A percentile compares a stretch with the other conserved stretches of the same genome.
These are phyloP conservation scores for Geotrichum europaeum DNA, from an alignment of 1,139 yeast genomes.

Conservation along the genomic window DNA sequence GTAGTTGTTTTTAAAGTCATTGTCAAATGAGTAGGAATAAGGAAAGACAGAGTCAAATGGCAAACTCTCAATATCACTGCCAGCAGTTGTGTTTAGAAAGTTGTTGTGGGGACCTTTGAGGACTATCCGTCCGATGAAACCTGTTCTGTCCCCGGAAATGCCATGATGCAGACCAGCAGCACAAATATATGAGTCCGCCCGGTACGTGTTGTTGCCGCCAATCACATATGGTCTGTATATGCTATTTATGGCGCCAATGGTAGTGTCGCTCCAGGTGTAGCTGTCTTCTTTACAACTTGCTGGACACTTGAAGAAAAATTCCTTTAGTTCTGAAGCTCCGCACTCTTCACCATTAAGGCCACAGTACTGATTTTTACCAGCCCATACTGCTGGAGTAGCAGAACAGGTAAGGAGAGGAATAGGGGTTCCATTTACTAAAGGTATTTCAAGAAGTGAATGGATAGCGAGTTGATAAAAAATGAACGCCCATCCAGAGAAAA, in stretches of 20 bases:
- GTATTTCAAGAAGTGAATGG: slow-evolving; percentile 27
- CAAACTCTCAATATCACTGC: slow-evolving; percentile 45
- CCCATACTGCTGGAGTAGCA: slow-evolving; percentile 49
- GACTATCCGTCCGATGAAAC: slow-evolving; percentile 73
- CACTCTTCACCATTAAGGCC: slow-evolving; percentile 66
- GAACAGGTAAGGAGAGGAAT: slow-evolving; percentile 28
- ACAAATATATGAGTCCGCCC: slow-evolving; percentile 88
- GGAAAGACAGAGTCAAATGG: slow-evolving; percentile 70
- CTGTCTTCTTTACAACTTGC: slow-evolving; percentile 79
- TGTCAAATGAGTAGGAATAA: slow-evolving; percentile 55
- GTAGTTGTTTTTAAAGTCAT: slow-evolving; percentile 30
- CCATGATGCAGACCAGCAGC: slow-evolving; percentile 91
- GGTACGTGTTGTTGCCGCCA: slow-evolving; percentile 65
- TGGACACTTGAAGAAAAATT: slow-evolving; percentile 70
- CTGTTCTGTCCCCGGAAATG: slow-evolving; percentile 58
- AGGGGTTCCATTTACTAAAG: slow-evolving; percentile 24
- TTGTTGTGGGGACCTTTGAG: slow-evolving; percentile 49
- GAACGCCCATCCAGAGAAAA: slow-evolving; percentile 23
- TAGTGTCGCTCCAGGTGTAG: slow-evolving; percentile 69
- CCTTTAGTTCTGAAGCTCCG: slow-evolving; percentile 37
- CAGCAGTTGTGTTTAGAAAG: slow-evolving; percentile 45
- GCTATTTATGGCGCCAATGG: slow-evolving; percentile 63
- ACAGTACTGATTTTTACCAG: slow-evolving; percentile 64
- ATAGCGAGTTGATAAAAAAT: slow-evolving; percentile 24
- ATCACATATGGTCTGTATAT: slow-evolving; percentile 69